phyloP scores from a whole-genome alignment of 2,329 filamentous ascomycete genomes.

The Aspergillus pseudonomiae region DNA sequence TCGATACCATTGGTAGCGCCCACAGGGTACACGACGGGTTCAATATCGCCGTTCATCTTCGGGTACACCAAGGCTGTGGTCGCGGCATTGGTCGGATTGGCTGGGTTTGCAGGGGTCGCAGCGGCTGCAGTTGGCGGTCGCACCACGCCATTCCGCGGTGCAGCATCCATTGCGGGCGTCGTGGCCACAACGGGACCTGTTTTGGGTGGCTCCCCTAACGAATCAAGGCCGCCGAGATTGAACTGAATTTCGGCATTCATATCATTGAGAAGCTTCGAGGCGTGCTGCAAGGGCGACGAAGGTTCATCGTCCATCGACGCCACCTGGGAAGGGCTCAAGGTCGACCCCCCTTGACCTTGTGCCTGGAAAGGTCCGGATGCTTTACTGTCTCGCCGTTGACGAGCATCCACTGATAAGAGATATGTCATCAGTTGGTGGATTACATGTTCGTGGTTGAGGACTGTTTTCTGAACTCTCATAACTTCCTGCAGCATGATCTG shows the following conservation, averaged over 20 bases:
- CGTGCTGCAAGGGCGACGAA: slow-evolving; percentile 69
- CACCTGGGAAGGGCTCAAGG: slow-evolving; percentile 50
- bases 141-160: slow-evolving; percentile 47
- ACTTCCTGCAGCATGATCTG: slow-evolving; percentile 67
- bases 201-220: slow-evolving; percentile 63
- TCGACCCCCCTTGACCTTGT: slow-evolving; percentile 43
- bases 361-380: slow-evolving; percentile 43
- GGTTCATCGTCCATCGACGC: slow-evolving; percentile 62
- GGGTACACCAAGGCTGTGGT: slow-evolving; percentile 48
- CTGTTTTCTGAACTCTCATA: slow-evolving; percentile 68
- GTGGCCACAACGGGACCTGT: slow-evolving; percentile 60
- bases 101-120: slow-evolving; percentile 47
- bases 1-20: slow-evolving; percentile 91
- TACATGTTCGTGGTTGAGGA: slow-evolving; percentile 71
- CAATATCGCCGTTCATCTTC: slow-evolving; percentile 60
- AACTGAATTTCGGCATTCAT: slow-evolving; percentile 67
- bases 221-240: slow-evolving; percentile 65
- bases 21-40: slow-evolving; percentile 84
- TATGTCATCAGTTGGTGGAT: slow-evolving; percentile 73
- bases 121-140: slow-evolving; percentile 47
- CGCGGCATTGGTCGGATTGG: not conserved
- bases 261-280: slow-evolving; percentile 66
- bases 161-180: slow-evolving; percentile 59
- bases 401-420: slow-evolving; percentile 65
- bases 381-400: slow-evolving; percentile 65